A percentile compares a stretch with the other conserved stretches of the same genome.
phyloP scores from a whole-genome alignment of 1,139 yeast genomes.

The Debaryomyces udenii region DNA sequence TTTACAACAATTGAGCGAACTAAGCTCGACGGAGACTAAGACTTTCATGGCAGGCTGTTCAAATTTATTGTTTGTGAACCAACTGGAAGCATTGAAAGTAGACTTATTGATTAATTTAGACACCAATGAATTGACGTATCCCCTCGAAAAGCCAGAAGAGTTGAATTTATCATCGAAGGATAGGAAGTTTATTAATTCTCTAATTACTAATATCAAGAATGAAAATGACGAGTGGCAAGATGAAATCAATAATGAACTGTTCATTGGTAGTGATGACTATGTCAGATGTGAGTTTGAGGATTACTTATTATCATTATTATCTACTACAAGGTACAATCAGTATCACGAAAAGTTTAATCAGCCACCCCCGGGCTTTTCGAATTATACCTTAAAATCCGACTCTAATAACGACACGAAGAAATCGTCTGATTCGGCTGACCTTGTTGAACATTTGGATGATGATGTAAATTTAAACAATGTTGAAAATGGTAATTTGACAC shows the following conservation, averaged over 20 bases:
- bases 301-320: constrained; percentile 73
- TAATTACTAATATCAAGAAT: constrained; percentile 25
- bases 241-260: constrained; percentile 28
- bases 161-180: constrained; percentile 66
- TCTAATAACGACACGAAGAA: background rate
- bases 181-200: constrained; percentile 66
- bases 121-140: constrained; percentile 45
- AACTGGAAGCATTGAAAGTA: constrained; percentile 57
- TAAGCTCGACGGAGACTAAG: constrained; percentile 57
- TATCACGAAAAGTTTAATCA: constrained; percentile 50
- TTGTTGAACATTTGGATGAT: constrained; percentile 7
- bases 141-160: constrained; percentile 44
- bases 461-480: constrained; percentile 14
- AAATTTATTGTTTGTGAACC: constrained; percentile 75
- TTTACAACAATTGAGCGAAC: constrained; percentile 81
- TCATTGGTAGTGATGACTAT: constrained; percentile 83
- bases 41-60: constrained; percentile 87
- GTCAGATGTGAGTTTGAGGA: constrained; percentile 89
- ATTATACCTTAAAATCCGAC: constrained; percentile 6
- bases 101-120: constrained; percentile 45
- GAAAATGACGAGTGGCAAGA: constrained; percentile 4
- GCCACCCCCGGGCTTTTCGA: constrained; percentile 49
- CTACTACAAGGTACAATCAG: constrained; percentile 70
- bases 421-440: background rate
- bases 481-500: constrained; percentile 33